These are phyloP conservation scores for Fusarium foetens DNA, from an alignment of 2,329 filamentous ascomycete species.

Conservation along the genomic window DNA sequence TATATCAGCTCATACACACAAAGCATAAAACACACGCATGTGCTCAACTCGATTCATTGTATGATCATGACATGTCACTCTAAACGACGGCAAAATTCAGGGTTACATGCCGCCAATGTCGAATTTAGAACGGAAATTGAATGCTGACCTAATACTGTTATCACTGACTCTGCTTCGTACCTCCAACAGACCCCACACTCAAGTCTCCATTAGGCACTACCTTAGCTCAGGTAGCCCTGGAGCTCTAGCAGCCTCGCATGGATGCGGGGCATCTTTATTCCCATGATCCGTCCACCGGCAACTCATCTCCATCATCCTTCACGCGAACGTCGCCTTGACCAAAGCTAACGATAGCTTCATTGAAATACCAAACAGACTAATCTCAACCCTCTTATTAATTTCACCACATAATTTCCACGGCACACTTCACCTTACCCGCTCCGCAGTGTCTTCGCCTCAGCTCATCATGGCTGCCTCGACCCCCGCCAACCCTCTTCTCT, in stretches of 20 bases:
- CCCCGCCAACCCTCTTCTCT: conserved; percentile 67
- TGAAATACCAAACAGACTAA: background rate
- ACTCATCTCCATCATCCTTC: conserved; percentile 15
- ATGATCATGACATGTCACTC: conserved; percentile 7
- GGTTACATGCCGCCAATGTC: conserved; percentile 19
- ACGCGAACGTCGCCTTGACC: background rate
- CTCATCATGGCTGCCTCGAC: conserved; percentile 59
- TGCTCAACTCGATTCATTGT: background rate
- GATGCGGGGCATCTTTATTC: conserved; percentile 33
- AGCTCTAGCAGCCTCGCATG: background rate
- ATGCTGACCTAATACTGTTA: conserved; percentile 13
- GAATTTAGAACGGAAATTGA: conserved; percentile 23
- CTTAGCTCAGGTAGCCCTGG: background rate
- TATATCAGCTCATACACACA: background rate
- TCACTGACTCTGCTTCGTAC: background rate
- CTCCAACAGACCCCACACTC: conserved; percentile 15
- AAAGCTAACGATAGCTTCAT: conserved; percentile 24
- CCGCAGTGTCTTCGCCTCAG: background rate
- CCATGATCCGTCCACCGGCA: background rate
- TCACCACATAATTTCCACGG: background rate
- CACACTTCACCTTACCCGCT: background rate
- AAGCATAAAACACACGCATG: background rate
- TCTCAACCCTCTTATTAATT: background rate
- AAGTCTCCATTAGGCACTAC: background rate
- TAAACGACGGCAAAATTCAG: conserved; percentile 9